Evolutionary conservation across 2,329 filamentous ascomycete species (phyloP), one percentile per base, ranked within the genome.

Genomic region (Pseudogymnoascus verrucosus): DNA sequence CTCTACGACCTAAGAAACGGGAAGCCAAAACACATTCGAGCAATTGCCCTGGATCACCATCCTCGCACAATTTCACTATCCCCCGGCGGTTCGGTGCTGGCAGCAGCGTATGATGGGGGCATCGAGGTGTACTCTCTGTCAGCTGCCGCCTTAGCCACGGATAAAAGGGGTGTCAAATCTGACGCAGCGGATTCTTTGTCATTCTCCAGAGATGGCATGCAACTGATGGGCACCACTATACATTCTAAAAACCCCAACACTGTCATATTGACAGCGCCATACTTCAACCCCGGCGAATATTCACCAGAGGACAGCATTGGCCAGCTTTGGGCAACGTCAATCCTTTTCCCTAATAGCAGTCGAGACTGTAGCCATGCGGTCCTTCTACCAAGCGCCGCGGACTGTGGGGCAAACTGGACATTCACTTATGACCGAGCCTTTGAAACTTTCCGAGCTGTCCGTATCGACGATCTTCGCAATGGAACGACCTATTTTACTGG

Each of bases 51-150:
- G 65, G 89, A 93, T 70, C 88, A 95, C 73, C 84, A 85, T 63
- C 90, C 92, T 7, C 85, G 87, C 63, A 86, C 90, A 12, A 89
- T 96, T 67, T 87, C 89, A 14, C 78, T 96, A 31, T 93, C 91
- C 0, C 90, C 91, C 1, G 90, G 89, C 67, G 91, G 90, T 23
- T 86, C 88, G 47, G 89, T 96, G 12, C 77, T 96, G 54, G 92
- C 92, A 23, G 89, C 91, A 14, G 91, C 91, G 6, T 96, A 93
- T 74, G 87, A 91, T 71, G 89, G 90, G 63, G 90, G 90, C n/a
- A 93, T 96, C 66, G 92, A 96, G 74, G 89, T 96, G 0, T 87
- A 90, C 28, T 89, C 91, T 4, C 78, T 96, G 40, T 84, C 84
- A 59, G 79, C 87, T 2, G 83, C 80, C 62, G 85, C 84, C 26